Conservation (phyloP, 495 filamentous ascomycete genomes). For the Xylaria curta region DNA sequence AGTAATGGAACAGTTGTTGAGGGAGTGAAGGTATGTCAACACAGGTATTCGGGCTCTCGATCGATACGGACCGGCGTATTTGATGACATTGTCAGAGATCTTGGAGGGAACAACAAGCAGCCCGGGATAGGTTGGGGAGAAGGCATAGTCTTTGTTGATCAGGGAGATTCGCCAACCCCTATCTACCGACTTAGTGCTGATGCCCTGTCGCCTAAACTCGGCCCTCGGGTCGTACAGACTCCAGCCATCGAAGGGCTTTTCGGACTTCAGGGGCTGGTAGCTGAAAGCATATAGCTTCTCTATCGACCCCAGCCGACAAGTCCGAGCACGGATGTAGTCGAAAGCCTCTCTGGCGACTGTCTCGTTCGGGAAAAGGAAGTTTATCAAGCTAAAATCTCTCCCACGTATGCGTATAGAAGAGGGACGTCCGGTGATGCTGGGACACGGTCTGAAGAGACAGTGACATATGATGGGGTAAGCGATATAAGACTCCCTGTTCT, state of each 20-base stretch:
- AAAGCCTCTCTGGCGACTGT: slow-evolving; percentile 81
- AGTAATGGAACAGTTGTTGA: slow-evolving; percentile 97
- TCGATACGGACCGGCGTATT: slow-evolving; percentile 89
- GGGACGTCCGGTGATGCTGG: slow-evolving; percentile 70
- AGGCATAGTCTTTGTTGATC: slow-evolving; percentile 87
- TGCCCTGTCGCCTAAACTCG: slow-evolving; percentile 82
- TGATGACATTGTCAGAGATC: slow-evolving; percentile 95
- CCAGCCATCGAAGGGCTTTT: slow-evolving; percentile 83
- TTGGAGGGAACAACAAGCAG: slow-evolving; percentile 80
- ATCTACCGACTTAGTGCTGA: slow-evolving; percentile 73
- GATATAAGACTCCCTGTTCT: slow-evolving; percentile 84
- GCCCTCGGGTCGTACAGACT: slow-evolving; percentile 81
- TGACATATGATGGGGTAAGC: slow-evolving; percentile 89
- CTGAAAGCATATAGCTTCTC: slow-evolving; percentile 93
- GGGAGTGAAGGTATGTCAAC: slow-evolving; percentile 89
- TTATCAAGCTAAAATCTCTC: slow-evolving; percentile 90
- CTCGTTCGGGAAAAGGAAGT: slow-evolving; percentile 84
- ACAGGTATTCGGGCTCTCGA: slow-evolving; percentile 87
- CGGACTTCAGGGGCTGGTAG: slow-evolving; percentile 73
- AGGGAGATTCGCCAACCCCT: slow-evolving; percentile 88
- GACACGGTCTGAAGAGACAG: slow-evolving; percentile 73
- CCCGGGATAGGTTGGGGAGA: slow-evolving; percentile 94
- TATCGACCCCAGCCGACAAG: slow-evolving; percentile 80
- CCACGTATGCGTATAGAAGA: slow-evolving; percentile 89
- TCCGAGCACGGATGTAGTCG: slow-evolving; percentile 82